phyloP scores from a whole-genome alignment of 2,329 filamentous ascomycete species.

The Calonectria pseudoturangicola region DNA sequence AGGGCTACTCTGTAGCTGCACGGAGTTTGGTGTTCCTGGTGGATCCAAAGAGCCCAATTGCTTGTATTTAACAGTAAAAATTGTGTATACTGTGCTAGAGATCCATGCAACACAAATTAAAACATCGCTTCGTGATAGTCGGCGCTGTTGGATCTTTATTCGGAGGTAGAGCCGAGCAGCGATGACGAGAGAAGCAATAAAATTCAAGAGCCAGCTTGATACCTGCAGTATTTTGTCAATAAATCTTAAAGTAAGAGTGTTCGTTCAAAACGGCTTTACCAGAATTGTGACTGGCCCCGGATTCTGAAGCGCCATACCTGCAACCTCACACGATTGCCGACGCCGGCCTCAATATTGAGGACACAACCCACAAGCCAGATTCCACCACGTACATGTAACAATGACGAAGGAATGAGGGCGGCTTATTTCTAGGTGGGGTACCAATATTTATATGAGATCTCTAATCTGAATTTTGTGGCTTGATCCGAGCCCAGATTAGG shows the following conservation, averaged over 20 bases:
- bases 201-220: slow-evolving; percentile 4
- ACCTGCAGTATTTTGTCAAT: background rate
- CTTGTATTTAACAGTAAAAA: background rate
- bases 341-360: background rate
- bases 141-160: background rate
- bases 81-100: background rate
- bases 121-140: background rate
- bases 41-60: background rate
- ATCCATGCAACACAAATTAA: background rate
- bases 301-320: background rate
- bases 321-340: background rate
- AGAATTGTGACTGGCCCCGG: background rate
- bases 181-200: background rate
- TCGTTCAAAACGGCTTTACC: background rate
- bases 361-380: background rate
- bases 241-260: background rate
- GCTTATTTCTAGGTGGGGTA: background rate
- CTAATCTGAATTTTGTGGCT: background rate
- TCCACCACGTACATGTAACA: background rate
- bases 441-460: background rate
- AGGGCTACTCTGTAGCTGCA: background rate
- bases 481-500: background rate
- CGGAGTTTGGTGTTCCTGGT: background rate
- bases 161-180: background rate
- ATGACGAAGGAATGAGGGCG: background rate